These are phyloP conservation scores for Aspergillus homomorphus DNA, from an alignment of 495 filamentous ascomycete genomes.

Conservation along the genomic window DNA sequence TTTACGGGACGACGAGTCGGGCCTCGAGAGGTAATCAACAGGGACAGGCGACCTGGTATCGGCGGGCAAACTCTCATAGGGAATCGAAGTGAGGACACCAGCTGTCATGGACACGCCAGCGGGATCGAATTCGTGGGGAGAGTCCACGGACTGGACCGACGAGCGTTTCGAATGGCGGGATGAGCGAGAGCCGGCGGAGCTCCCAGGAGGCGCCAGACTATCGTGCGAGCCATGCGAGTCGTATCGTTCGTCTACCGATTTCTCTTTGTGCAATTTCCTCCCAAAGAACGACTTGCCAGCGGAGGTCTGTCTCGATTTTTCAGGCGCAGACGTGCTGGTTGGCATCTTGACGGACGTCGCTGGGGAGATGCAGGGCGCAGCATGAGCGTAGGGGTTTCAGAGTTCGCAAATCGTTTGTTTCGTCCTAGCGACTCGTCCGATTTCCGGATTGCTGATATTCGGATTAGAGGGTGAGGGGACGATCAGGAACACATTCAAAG, in stretches of 20 bases:
- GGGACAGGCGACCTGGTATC: constrained; percentile 69
- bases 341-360: constrained; percentile 48
- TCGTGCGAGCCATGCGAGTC: constrained; percentile 54
- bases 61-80: constrained; percentile 71
- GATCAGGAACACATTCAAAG: background rate
- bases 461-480: background rate
- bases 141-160: constrained; percentile 71
- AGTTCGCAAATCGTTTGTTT: constrained; percentile 5
- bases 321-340: constrained; percentile 57
- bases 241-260: constrained; percentile 53
- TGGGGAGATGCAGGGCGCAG: constrained; percentile 37
- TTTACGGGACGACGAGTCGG: constrained; percentile 62
- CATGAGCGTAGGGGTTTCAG: constrained; percentile 33
- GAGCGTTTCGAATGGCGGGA: constrained; percentile 79
- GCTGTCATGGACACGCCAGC: constrained; percentile 66
- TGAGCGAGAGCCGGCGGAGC: constrained; percentile 63
- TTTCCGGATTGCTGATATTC: background rate
- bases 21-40: constrained; percentile 71
- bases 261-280: constrained; percentile 72
- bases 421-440: background rate
- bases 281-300: constrained; percentile 86
- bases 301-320: constrained; percentile 80
- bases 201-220: constrained; percentile 45
- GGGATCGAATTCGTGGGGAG: constrained; percentile 45
- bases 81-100: constrained; percentile 86